Evolutionary conservation across 1,284 basidiomycete genomes (phyloP), one percentile per base, ranked within the genome.

Genomic region (Sporisorium exsertum): DNA sequence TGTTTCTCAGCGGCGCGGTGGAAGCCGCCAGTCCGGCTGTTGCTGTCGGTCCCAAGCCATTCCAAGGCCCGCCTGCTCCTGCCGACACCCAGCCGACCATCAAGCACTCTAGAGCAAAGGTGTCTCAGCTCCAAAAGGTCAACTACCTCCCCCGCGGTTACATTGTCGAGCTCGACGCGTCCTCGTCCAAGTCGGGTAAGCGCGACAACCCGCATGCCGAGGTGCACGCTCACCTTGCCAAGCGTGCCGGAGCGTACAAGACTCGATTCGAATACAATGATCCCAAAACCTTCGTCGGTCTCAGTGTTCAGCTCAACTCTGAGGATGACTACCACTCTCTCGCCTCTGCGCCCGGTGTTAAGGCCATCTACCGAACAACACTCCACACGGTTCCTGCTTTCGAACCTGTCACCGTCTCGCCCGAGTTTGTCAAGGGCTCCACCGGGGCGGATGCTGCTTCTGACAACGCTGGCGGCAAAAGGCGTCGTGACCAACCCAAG

Each of bases 221-320:
- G 50, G 43, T 80, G 3, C 72, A 77, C 63, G 56, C 61, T 10
- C 74, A 74, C 40, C 65, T 80, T 24, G 43, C 65, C 61, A 73
- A 70, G 63, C 78, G 78, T 37, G 64, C 52, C 29, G 64, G 58
- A 45, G 35, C 55, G 9, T 80, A 78, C 72, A 35, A 68, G 56
- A 78, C 71, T 24, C 67, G 77, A 13, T 74, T 64, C 64, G 69
- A 71, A 53, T 80, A 54, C 65, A 72, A 73, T 26, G 72, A 80
- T 35, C 66, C 77, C 46, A 37, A 59, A 20, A 72, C 70, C 16
- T 80, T 80, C 47, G 65, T 77, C 6, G 79, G 79, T 32, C 64
- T 78, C 53, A 67, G 62, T 26, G 69, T 80, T 51, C 50, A 65
- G 46, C 77, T 80, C 50, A 58, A 80, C 64, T 65, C 37, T 42